Evolutionary conservation across 1,284 basidiomycete species (phyloP).

Genomic region (Wallemia hederae): DNA sequence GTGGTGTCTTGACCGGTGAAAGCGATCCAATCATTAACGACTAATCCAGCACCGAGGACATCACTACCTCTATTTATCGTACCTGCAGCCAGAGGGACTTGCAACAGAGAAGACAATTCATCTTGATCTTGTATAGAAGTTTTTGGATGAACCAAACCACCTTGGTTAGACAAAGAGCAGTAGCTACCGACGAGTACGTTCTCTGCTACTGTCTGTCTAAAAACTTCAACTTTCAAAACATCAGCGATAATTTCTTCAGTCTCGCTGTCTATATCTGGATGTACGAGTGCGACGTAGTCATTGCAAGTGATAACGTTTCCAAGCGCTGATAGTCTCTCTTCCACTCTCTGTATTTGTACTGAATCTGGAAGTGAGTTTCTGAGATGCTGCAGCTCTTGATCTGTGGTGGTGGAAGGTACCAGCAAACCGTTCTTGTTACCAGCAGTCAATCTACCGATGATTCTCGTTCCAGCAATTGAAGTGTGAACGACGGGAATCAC

Average conservation of each 20-base stretch:
- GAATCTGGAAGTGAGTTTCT: slow-evolving; percentile 80
- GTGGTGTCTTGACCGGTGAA: slow-evolving; percentile 81
- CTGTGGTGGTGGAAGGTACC: slow-evolving; percentile 80
- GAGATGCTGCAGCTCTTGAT: slow-evolving; percentile 93
- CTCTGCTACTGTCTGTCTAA: slow-evolving; percentile 84
- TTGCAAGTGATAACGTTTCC: slow-evolving; percentile 98
- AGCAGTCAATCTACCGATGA: slow-evolving; percentile 74
- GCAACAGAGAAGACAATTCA: slow-evolving; percentile 75
- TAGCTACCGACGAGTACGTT: slow-evolving; percentile 94
- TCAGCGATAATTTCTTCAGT: slow-evolving; percentile 99
- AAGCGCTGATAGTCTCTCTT: slow-evolving; percentile 81
- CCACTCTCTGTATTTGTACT: slow-evolving; percentile 79
- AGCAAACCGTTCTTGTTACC: slow-evolving; percentile 92
- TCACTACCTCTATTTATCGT: slow-evolving; percentile 30
- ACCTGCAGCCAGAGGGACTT: slow-evolving; percentile 50
- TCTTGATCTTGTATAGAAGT: slow-evolving; percentile 93
- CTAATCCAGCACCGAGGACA: slow-evolving; percentile 83
- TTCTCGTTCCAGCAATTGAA: slow-evolving; percentile 78
- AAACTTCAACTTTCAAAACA: slow-evolving; percentile 95
- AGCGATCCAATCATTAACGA: slow-evolving; percentile 97
- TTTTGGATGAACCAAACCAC: slow-evolving; percentile 87
- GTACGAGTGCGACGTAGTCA: slow-evolving; percentile 86
- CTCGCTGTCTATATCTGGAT: slow-evolving; percentile 91
- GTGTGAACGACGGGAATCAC: slow-evolving; percentile 92
- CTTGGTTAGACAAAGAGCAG: slow-evolving; percentile 80